These are phyloP conservation scores for Herpotrichia juniperi DNA, from an alignment of 2,329 filamentous ascomycete species.

Conservation along the genomic window DNA sequence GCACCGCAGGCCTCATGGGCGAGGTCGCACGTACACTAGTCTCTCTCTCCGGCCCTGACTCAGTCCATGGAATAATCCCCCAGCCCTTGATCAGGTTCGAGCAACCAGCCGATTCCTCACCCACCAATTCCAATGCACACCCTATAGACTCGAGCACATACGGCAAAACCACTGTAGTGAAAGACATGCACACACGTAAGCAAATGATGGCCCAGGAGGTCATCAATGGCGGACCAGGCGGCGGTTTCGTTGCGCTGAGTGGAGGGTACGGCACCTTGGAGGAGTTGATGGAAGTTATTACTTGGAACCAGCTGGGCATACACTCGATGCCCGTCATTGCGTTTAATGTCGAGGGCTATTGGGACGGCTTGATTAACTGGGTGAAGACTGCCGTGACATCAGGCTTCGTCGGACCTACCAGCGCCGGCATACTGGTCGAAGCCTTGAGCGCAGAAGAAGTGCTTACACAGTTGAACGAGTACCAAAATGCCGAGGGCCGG, in stretches of 20 bases:
- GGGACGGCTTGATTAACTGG: slow-evolving; percentile 85
- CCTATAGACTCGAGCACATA: slow-evolving; percentile 69
- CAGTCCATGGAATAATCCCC: slow-evolving; percentile 94
- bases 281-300: slow-evolving; percentile 88
- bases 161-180: slow-evolving; percentile 84
- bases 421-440: slow-evolving; percentile 79
- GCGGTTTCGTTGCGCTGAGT: slow-evolving; percentile 85
- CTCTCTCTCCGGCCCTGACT: slow-evolving; percentile 75
- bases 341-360: slow-evolving; percentile 89
- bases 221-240: slow-evolving; percentile 77
- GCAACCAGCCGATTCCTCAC: slow-evolving; percentile 60
- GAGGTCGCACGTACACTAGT: slow-evolving; percentile 88
- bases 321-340: slow-evolving; percentile 77
- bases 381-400: slow-evolving; percentile 74
- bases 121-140: slow-evolving; percentile 47
- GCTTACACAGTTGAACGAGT: slow-evolving; percentile 71
- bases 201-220: slow-evolving; percentile 91
- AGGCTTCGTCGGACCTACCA: slow-evolving; percentile 76
- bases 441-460: slow-evolving; percentile 75
- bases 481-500: slow-evolving; percentile 75
- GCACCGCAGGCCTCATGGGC: slow-evolving; percentile 94
- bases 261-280: slow-evolving; percentile 96
- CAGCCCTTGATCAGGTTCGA: slow-evolving; percentile 82
- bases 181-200: slow-evolving; percentile 97
- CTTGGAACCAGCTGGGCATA: slow-evolving; percentile 97